Percentiles rank a stretch among this genome's conserved stretches.
phyloP scores from a whole-genome alignment of 331 rosid genomes.

The Ulmus americana region DNA sequence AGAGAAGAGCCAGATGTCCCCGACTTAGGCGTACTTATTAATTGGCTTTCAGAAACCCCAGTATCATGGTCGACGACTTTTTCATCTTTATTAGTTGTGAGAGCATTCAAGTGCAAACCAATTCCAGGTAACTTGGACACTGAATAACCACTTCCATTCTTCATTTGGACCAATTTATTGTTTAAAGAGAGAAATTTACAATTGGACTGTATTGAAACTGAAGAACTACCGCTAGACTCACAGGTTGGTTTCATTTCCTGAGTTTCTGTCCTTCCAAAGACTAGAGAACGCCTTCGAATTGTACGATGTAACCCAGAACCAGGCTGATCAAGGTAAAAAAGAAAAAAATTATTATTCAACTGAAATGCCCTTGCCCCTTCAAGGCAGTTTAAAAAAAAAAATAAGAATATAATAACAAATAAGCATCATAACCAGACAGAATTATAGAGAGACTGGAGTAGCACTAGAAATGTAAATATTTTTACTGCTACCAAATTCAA shows the following conservation, averaged over 20 bases:
- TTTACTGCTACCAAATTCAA: not conserved
- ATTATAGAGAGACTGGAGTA: too few species aligned
- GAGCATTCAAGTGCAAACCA: constrained; percentile 27
- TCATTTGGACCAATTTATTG: constrained; percentile 3
- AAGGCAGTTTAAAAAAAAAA: not conserved
- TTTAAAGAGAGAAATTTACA: not conserved
- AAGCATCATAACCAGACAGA: not conserved
- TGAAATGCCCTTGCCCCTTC: not conserved
- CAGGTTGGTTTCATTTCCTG: constrained; percentile 11
- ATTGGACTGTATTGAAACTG: constrained; percentile 13
- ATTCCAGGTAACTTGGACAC: constrained; percentile 19
- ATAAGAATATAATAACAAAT: not conserved
- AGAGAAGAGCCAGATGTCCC: constrained; percentile 2
- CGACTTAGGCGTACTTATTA: not conserved
- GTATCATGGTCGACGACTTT: not conserved
- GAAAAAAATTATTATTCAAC: not conserved
- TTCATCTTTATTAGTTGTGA: constrained; percentile 15
- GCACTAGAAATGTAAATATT: not conserved
- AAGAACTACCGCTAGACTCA: constrained; percentile 3
- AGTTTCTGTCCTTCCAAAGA: constrained; percentile 25
- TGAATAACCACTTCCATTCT: constrained; percentile 4
- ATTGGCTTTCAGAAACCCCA: constrained; percentile 4
- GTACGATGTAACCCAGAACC: constrained; percentile 18
- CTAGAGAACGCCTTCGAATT: constrained; percentile 26
- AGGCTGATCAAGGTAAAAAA: constrained; percentile 7